Percentiles rank a stretch among this genome's conserved stretches.
These are phyloP conservation scores for Colletotrichum costaricense DNA, from an alignment of 2,329 filamentous ascomycete species.

Conservation along the genomic window DNA sequence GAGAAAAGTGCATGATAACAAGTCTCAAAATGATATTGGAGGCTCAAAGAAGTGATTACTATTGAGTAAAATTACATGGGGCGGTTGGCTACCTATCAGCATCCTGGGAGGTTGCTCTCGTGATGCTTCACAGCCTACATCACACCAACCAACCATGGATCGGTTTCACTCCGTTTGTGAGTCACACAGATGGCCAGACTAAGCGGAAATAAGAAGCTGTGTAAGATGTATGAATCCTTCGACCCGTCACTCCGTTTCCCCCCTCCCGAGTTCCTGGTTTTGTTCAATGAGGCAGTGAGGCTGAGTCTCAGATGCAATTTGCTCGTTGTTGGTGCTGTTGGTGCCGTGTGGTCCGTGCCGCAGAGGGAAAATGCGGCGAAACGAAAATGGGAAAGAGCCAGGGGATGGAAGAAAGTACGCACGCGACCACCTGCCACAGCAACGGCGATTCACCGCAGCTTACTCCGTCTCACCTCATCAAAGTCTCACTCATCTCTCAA, in stretches of 20 bases:
- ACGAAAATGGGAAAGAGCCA: not conserved
- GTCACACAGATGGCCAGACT: not conserved
- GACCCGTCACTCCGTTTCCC: not conserved
- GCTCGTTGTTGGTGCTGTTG: not conserved
- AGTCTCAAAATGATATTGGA: not conserved
- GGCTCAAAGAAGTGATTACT: not conserved
- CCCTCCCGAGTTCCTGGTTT: not conserved
- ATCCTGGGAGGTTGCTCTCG: not conserved
- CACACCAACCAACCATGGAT: not conserved
- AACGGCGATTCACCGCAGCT: slow-evolving; percentile 4
- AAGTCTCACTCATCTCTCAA: not conserved
- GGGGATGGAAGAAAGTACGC: not conserved
- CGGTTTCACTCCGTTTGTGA: not conserved
- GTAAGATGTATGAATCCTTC: not conserved
- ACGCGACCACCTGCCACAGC: slow-evolving; percentile 25
- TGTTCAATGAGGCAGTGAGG: not conserved
- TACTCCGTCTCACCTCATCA: slow-evolving; percentile 8
- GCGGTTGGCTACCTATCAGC: not conserved
- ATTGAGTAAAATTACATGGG: not conserved
- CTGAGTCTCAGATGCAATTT: not conserved
- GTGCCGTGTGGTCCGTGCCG: slow-evolving; percentile 13
- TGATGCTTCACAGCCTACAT: not conserved
- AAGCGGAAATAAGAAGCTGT: not conserved
- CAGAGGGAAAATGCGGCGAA: not conserved
- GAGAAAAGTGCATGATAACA: too few species aligned